These are phyloP conservation scores for Lablab purpureus DNA, from an alignment of 306 rosid species.

Conservation along the genomic window DNA sequence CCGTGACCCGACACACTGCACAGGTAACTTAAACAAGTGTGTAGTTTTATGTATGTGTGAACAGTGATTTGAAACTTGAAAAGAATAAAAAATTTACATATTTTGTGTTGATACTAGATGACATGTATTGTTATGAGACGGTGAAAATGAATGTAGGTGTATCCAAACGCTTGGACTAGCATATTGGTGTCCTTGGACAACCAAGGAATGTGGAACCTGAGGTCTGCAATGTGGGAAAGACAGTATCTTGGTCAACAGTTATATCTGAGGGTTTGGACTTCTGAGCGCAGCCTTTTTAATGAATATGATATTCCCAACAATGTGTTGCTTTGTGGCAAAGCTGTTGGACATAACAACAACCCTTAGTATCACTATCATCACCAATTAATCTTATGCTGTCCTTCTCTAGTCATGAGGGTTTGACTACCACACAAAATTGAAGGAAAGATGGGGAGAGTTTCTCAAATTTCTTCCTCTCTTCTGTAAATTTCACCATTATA, in stretches of 20 bases:
- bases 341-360: constrained; percentile 66
- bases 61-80: too few relatives aligned
- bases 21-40: constrained; percentile 62
- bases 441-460: constrained; percentile 18
- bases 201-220: constrained; percentile 98
- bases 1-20: constrained; percentile 87
- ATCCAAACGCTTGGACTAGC: constrained; percentile 85
- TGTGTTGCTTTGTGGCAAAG: constrained; percentile 88
- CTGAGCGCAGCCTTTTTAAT: constrained; percentile 64
- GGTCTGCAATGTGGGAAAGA: constrained; percentile 97
- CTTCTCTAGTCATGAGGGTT: constrained; percentile 62
- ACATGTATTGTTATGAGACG: background rate
- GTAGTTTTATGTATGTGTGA: background rate
- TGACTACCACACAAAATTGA: constrained; percentile 47
- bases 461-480: constrained; percentile 20
- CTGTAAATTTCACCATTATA: constrained; percentile 31
- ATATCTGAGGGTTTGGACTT: constrained; percentile 84
- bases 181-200: constrained; percentile 91
- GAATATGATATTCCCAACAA: constrained; percentile 85
- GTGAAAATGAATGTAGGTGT: constrained; percentile 59
- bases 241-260: constrained; percentile 95
- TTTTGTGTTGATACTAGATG: too few relatives aligned
- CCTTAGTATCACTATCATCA: constrained; percentile 31
- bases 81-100: too few relatives aligned
- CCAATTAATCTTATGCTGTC: constrained; percentile 14